A percentile compares a stretch with the other conserved stretches of the same genome.
Evolutionary conservation across 306 rosid genomes (phyloP).

Genomic region (Sesbania bispinosa): DNA sequence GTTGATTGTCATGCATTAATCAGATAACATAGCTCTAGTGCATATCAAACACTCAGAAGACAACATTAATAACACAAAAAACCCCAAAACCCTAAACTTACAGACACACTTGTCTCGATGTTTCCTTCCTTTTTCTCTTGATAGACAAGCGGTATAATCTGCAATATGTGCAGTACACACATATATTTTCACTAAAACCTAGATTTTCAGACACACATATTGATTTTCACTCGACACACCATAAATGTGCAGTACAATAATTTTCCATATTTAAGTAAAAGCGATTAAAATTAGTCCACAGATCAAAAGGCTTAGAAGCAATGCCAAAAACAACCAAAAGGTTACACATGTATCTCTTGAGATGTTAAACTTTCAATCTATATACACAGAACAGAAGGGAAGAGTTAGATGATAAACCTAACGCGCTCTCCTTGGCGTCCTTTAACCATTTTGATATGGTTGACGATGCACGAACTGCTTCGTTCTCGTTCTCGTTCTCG

Average conservation of each 20-base stretch:
- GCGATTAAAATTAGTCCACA: not conserved
- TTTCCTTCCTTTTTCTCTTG: not conserved
- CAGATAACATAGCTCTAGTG: not conserved
- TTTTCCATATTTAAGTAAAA: not conserved
- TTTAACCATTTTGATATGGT: slow-evolving; percentile 56
- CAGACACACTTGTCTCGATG: too few species aligned
- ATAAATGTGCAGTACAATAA: not conserved
- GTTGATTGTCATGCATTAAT: not conserved
- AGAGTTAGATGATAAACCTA: slow-evolving; percentile 42
- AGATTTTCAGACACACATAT: not conserved
- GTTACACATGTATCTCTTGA: not conserved
- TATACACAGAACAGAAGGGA: too few species aligned
- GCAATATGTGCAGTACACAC: too few species aligned
- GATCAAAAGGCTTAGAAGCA: not conserved
- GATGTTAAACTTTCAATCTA: not conserved
- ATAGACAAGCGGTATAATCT: not conserved
- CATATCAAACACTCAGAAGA: not conserved
- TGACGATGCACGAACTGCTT: not conserved
- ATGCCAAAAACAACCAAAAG: too few species aligned
- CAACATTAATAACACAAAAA: not conserved
- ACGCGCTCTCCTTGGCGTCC: slow-evolving; percentile 93
- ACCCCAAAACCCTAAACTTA: not conserved
- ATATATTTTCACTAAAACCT: too few species aligned
- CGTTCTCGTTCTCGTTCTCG: too few species aligned
- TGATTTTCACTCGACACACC: not conserved